Percentiles rank a stretch among this genome's conserved stretches.
phyloP scores from a whole-genome alignment of 2,329 filamentous ascomycete genomes.

The Ophiognomonia clavigignenti-juglandacearum region DNA sequence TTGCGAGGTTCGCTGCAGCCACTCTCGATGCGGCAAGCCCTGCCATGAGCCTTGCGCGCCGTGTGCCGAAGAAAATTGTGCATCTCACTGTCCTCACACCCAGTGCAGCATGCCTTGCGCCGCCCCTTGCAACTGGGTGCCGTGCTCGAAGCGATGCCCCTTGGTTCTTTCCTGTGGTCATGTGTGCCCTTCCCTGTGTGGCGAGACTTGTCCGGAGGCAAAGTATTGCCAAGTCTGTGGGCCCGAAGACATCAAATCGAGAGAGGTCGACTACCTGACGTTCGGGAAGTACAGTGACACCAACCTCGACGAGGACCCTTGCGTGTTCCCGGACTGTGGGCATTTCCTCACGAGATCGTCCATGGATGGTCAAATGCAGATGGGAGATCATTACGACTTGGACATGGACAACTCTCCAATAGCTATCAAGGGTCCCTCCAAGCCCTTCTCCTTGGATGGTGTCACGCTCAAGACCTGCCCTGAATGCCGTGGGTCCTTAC shows the following conservation, averaged over 20 bases:
- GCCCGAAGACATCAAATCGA: conserved; percentile 35
- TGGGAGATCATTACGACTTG: conserved; percentile 44
- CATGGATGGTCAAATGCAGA: conserved; percentile 57
- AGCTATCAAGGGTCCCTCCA: conserved; percentile 29
- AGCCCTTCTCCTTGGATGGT: conserved; percentile 42
- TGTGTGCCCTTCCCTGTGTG: conserved; percentile 59
- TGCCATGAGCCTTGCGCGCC: conserved; percentile 59
- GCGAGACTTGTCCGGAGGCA: conserved; percentile 52
- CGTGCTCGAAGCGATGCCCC: conserved; percentile 57
- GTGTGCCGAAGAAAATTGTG: conserved; percentile 51
- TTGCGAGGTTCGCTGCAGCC: conserved; percentile 53
- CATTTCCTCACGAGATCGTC: conserved; percentile 57
- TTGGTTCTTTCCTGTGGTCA: conserved; percentile 53
- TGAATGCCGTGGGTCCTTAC: conserved; percentile 53
- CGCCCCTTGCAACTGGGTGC: conserved; percentile 62
- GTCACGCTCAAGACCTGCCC: conserved; percentile 48
- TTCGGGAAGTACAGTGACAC: conserved; percentile 50
- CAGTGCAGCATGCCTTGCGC: conserved; percentile 53
- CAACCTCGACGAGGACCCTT: conserved; percentile 54
- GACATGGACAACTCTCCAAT: conserved; percentile 29
- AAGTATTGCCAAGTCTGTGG: conserved; percentile 55
- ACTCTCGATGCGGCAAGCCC: conserved; percentile 48
- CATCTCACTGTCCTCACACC: conserved; percentile 32
- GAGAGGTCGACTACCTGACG: conserved; percentile 52
- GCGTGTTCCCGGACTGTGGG: conserved; percentile 57